Percentiles rank a stretch among this genome's conserved stretches.
phyloP scores from a whole-genome alignment of 1,284 basidiomycete genomes.

The Sanghuangporus baumii region DNA sequence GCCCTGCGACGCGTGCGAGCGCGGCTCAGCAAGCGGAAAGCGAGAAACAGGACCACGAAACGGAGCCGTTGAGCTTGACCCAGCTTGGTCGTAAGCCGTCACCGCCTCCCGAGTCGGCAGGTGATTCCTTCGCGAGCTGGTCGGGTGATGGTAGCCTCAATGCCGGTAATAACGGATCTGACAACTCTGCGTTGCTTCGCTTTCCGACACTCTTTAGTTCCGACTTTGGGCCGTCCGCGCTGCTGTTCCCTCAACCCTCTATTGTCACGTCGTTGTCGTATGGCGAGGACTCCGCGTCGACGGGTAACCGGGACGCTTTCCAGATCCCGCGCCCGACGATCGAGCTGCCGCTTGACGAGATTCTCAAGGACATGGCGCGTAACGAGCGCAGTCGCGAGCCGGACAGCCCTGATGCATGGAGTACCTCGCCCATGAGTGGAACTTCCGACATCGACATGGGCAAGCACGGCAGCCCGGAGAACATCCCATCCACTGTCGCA shows the following conservation, averaged over 20 bases:
- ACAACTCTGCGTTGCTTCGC: conserved; percentile 34
- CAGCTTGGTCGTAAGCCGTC: conserved; percentile 11
- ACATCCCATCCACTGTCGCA: conserved; percentile 9
- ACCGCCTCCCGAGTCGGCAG: conserved; percentile 4
- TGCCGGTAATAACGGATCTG: conserved; percentile 18
- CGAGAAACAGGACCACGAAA: background rate
- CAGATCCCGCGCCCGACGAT: conserved; percentile 71
- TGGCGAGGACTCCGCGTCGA: conserved; percentile 57
- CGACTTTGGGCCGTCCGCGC: conserved; percentile 70
- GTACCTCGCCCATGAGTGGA: conserved; percentile 10
- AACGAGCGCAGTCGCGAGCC: background rate
- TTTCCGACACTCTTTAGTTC: conserved; percentile 68
- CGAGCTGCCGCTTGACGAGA: conserved; percentile 72
- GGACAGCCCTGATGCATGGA: conserved; percentile 20
- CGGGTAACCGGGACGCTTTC: conserved; percentile 41
- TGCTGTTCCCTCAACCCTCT: conserved; percentile 62
- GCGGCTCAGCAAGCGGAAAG: conserved; percentile 16
- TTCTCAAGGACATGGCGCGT: conserved; percentile 39
- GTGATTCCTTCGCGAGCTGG: background rate
- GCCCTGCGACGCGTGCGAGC: conserved; percentile 32
- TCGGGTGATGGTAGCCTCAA: background rate
- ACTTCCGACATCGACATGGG: background rate
- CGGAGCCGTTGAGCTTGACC: conserved; percentile 12
- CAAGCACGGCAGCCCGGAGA: background rate
- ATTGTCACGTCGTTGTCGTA: conserved; percentile 64